Percentiles rank a stretch among this genome's conserved stretches.
Conservation (phyloP, 805 yeast species). For the Sungouiozyma ichnusensis region DNA sequence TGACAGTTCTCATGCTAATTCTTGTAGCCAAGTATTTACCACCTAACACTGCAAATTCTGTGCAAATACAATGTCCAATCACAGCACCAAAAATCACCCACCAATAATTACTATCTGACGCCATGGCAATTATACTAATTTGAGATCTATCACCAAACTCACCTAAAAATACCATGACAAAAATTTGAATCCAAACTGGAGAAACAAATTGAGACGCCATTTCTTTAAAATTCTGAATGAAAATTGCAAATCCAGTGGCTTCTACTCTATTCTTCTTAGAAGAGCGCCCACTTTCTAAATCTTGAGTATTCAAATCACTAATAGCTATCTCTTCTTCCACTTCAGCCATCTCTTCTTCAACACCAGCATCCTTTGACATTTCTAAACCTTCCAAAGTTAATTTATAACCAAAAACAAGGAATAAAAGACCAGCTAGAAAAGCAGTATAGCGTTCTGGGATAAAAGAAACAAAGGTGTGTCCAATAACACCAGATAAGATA, state of each 20-base stretch:
- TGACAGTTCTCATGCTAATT: constrained; percentile 84
- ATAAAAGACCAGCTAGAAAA: constrained; percentile 68
- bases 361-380: constrained; percentile 77
- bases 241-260: constrained; percentile 10
- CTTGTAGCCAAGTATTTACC: constrained; percentile 84
- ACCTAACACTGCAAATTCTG: constrained; percentile 84
- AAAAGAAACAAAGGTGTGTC: constrained; percentile 80
- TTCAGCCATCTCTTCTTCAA: constrained; percentile 91
- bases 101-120: constrained; percentile 92
- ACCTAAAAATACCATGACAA: constrained; percentile 90
- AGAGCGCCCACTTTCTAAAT: constrained; percentile 48
- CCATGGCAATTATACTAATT: constrained; percentile 96
- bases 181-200: constrained; percentile 90
- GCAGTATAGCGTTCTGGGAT: constrained; percentile 74
- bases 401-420: constrained; percentile 71
- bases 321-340: constrained; percentile 88
- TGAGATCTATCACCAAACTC: constrained; percentile 99
- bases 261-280: constrained; percentile 2
- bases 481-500: constrained; percentile 77
- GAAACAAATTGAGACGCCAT: constrained; percentile 59
- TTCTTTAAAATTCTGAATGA: constrained; percentile 35
- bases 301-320: constrained; percentile 41
- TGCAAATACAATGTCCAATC: constrained; percentile 80
- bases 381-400: constrained; percentile 70
- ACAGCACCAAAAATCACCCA: constrained; percentile 80